A percentile compares a stretch with the other conserved stretches of the same genome.
phyloP scores from a whole-genome alignment of 2,329 filamentous ascomycete species.

The Knufia fluminis region DNA sequence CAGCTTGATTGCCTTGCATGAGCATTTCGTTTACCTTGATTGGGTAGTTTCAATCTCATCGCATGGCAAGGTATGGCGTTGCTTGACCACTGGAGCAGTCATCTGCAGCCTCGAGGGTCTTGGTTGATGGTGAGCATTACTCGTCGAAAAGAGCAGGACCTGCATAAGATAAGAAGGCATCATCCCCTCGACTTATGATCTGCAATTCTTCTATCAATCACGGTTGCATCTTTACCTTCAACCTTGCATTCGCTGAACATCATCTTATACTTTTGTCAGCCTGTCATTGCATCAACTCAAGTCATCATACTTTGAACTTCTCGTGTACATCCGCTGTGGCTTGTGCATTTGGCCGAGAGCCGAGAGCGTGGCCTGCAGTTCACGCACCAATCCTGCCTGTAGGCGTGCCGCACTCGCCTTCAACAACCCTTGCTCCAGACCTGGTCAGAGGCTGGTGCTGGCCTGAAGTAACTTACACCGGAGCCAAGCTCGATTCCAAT shows the following conservation, averaged over 20 bases:
- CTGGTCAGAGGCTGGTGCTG: neutral
- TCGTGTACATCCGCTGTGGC: neutral
- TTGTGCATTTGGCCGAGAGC: too few relatives aligned
- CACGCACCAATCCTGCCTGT: neutral
- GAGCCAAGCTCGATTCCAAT: neutral
- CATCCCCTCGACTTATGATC: neutral
- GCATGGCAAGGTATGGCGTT: slow-evolving; percentile 7
- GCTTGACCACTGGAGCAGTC: slow-evolving; percentile 8
- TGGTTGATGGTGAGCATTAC: neutral
- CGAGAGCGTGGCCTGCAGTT: neutral
- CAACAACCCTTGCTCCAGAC: neutral
- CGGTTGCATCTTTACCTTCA: neutral
- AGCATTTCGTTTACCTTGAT: slow-evolving; percentile 3
- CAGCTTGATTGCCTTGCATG: slow-evolving; percentile 8
- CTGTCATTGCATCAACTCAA: too few relatives aligned
- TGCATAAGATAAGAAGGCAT: slow-evolving; percentile 8
- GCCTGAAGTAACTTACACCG: neutral
- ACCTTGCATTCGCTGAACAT: neutral
- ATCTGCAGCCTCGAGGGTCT: neutral
- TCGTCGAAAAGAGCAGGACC: neutral
- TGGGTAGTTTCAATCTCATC: slow-evolving; percentile 5
- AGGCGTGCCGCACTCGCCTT: slow-evolving; percentile 1
- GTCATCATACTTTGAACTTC: too few relatives aligned
- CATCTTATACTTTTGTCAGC: neutral
- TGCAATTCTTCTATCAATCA: slow-evolving; percentile 6